Evolutionary conservation across 192 early-diverging fungal species (phyloP).

Genomic region (Coemansia sp.): DNA sequence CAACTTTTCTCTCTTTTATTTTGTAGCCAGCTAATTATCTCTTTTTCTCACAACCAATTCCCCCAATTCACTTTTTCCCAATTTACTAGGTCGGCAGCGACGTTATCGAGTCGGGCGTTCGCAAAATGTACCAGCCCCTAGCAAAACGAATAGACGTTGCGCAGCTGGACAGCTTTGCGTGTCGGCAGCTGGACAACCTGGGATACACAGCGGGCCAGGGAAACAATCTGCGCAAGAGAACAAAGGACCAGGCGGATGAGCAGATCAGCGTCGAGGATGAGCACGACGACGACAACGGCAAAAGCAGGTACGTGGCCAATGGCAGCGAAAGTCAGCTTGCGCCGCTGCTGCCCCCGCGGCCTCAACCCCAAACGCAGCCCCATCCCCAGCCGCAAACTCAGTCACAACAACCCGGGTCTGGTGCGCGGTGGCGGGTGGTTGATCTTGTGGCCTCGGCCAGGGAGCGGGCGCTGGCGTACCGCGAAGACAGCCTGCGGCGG

Average conservation of each 20-base stretch:
- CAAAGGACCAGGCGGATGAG: constrained; percentile 34
- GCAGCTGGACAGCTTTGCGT: constrained; percentile 75
- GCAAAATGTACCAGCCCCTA: constrained; percentile 70
- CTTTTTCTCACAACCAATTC: background rate
- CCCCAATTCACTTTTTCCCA: no score
- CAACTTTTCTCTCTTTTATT: background rate
- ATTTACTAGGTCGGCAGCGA: constrained; percentile 58
- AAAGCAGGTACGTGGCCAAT: background rate
- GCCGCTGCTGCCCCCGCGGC: constrained; percentile 24
- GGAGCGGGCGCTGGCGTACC: constrained; percentile 71
- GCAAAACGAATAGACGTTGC: constrained; percentile 71
- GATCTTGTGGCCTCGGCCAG: constrained; percentile 34
- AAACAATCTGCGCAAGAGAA: constrained; percentile 34
- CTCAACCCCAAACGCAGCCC: constrained; percentile 18
- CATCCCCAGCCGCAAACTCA: constrained; percentile 54
- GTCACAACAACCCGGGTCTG: constrained; percentile 64
- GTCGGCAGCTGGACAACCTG: constrained; percentile 68
- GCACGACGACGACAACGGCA: constrained; percentile 6
- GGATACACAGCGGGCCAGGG: constrained; percentile 22
- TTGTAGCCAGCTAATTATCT: background rate
- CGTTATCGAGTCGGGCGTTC: constrained; percentile 75
- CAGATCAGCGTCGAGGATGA: background rate
- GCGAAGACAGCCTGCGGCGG: constrained; percentile 85
- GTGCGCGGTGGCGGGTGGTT: constrained; percentile 24
- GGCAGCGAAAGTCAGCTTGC: background rate